Evolutionary conservation across 768 basidiomycete genomes (phyloP), one percentile per base, ranked within the genome.

Genomic region (Lactarius trivialis): DNA sequence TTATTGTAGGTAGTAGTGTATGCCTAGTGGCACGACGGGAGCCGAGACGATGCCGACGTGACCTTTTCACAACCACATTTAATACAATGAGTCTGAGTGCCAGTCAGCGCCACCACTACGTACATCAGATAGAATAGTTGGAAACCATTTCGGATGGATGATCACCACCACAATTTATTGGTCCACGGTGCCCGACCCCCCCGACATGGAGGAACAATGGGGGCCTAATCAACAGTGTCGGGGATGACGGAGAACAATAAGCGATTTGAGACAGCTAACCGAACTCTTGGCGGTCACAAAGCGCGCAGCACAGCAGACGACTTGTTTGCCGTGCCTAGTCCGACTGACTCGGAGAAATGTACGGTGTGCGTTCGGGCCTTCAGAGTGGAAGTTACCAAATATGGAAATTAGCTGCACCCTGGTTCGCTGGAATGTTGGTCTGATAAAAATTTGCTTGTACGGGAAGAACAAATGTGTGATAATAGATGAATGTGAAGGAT

Each of bases 181-280:
- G 19, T 54, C 41, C 21, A 12, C 30, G 12, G 26, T 36, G 36
- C 33, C n/a, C 26, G 17, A 37, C 17, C 21, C 2, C 7, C 56
- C 49, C 15, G 56, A 30, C 14, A 30, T 32, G 30, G 17, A 32
- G 48, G 33, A 51, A 63, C 57, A 58, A 63, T 55, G 61, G 51
- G 19, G 17, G 24, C 12, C 8, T 7, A 9, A 32, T 4, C 36
- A 43, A 14, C 51, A 30, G 24, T 6, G 59, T 30, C 32, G 59
- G 60, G 30, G 48, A 41, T 17, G 36, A 53, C 54, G 54, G 48
- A 45, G 52, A 39, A 63, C 61, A 58, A 62, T 58, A 28, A 54
- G 11, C 11, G 17, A 32, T 32, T 7, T 49, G 33, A n/a, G 37
- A 39, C 55, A 39, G 4, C 19, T 43, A 41, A 8, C 33, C 19